Evolutionary conservation across 2,329 filamentous ascomycete species (phyloP).

Genomic region (Colletotrichum godetiae): DNA sequence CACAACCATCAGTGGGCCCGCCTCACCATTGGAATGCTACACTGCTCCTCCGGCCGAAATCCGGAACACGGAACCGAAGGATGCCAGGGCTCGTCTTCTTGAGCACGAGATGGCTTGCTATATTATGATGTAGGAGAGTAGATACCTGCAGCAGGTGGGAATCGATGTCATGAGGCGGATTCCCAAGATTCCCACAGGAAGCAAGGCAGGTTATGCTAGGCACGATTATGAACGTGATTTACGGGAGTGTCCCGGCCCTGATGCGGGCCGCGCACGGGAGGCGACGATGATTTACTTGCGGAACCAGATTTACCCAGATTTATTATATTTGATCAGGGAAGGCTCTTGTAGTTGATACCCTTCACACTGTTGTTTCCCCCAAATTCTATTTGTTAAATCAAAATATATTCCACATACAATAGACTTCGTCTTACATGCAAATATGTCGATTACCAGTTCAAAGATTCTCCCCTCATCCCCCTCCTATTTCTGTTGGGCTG

Average conservation of each 20-base stretch:
- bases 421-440: neutral
- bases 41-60: neutral
- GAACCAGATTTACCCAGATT: conserved; percentile 26
- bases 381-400: neutral
- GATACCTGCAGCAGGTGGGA: neutral
- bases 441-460: neutral
- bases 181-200: neutral
- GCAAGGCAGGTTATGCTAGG: neutral
- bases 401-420: neutral
- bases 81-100: neutral
- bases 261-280: conserved; percentile 9
- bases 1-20: neutral
- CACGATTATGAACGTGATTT: conserved; percentile 25
- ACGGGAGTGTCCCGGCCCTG: conserved; percentile 1
- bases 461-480: neutral
- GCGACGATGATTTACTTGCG: conserved; percentile 17
- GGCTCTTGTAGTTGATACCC: conserved; percentile 33
- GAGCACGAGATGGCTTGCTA: neutral
- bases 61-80: neutral
- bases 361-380: conserved; percentile 14
- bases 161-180: neutral
- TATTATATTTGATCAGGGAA: conserved; percentile 8
- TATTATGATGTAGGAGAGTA: neutral
- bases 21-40: neutral
- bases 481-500: conserved; percentile 23